These are phyloP conservation scores for Penicillium sp. DNA, from an alignment of 2,329 filamentous ascomycete genomes.

Conservation along the genomic window DNA sequence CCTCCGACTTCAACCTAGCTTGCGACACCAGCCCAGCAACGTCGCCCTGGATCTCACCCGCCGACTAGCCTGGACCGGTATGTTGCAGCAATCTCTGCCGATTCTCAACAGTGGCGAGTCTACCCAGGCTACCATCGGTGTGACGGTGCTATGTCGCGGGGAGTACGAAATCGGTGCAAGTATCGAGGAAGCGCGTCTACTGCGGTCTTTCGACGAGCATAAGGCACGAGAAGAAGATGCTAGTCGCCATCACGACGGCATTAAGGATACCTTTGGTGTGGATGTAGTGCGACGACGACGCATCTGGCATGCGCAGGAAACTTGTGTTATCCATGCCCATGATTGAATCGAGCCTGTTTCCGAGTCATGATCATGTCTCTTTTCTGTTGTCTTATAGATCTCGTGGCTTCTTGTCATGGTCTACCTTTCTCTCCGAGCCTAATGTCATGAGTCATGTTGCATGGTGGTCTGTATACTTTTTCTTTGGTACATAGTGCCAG, in stretches of 20 bases:
- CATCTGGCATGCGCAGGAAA: slow-evolving; percentile 45
- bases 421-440: neutral
- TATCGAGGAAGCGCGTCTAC: slow-evolving; percentile 70
- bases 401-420: neutral
- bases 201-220: slow-evolving; percentile 23
- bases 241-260: slow-evolving; percentile 27
- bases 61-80: slow-evolving; percentile 79
- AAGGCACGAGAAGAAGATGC: slow-evolving; percentile 9
- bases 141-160: slow-evolving; percentile 72
- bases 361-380: slow-evolving; percentile 14
- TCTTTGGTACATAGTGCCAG: slow-evolving; percentile 8
- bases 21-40: slow-evolving; percentile 67
- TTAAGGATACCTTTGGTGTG: slow-evolving; percentile 39
- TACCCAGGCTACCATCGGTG: slow-evolving; percentile 61
- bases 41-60: slow-evolving; percentile 75
- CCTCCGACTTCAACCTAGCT: slow-evolving; percentile 69
- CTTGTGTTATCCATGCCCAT: slow-evolving; percentile 42
- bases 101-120: slow-evolving; percentile 56
- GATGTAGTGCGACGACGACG: slow-evolving; percentile 39
- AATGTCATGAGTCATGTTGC: slow-evolving; percentile 6
- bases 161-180: slow-evolving; percentile 76
- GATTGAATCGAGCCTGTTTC: slow-evolving; percentile 4
- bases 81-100: slow-evolving; percentile 69
- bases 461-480: slow-evolving; percentile 7
- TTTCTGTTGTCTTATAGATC: slow-evolving; percentile 4